These are phyloP conservation scores for Amanita muscaria DNA, from an alignment of 768 basidiomycete species.

Conservation along the genomic window DNA sequence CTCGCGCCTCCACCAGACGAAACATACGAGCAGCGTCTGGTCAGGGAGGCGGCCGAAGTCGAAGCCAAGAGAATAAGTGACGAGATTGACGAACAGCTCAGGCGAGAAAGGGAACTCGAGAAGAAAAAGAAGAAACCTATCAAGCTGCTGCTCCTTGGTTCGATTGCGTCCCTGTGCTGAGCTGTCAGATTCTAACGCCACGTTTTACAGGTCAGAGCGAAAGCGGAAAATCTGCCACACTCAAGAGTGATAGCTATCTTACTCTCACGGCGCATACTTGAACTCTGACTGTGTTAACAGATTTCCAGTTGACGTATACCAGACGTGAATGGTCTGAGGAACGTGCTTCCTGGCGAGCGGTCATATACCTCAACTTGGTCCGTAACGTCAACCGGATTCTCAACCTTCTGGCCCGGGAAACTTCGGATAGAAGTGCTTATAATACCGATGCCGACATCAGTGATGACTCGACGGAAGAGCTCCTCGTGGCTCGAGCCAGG, in stretches of 20 bases:
- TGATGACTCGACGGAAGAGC: slow-evolving; percentile 36
- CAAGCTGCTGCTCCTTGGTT: slow-evolving; percentile 65
- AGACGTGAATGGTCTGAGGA: slow-evolving; percentile 62
- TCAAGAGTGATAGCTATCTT: slow-evolving; percentile 47
- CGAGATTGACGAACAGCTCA: slow-evolving; percentile 67
- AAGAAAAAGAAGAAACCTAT: slow-evolving; percentile 61
- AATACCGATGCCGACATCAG: slow-evolving; percentile 16
- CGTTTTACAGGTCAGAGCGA: slow-evolving; percentile 59
- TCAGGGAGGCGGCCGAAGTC: slow-evolving; percentile 51
- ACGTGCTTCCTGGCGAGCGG: slow-evolving; percentile 60
- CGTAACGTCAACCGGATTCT: slow-evolving; percentile 62
- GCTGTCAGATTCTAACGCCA: too few relatives aligned
- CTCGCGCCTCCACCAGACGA: slow-evolving; percentile 61
- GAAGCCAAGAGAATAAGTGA: slow-evolving; percentile 60
- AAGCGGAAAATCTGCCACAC: slow-evolving; percentile 71
- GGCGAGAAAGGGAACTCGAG: slow-evolving; percentile 46
- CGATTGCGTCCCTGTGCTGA: too few relatives aligned
- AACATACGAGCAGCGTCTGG: slow-evolving; percentile 43
- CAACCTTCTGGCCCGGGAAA: slow-evolving; percentile 47
- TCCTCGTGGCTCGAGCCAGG: slow-evolving; percentile 25
- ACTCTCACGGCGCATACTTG: slow-evolving; percentile 1
- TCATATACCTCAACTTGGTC: slow-evolving; percentile 74
- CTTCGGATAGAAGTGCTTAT: slow-evolving; percentile 32
- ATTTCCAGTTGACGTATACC: slow-evolving; percentile 73
- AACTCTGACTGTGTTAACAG: slow-evolving; percentile 21